A percentile compares a stretch with the other conserved stretches of the same genome.
These are phyloP conservation scores for Pachyrhizus erosus DNA, from an alignment of 306 rosid genomes.

Conservation along the genomic window DNA sequence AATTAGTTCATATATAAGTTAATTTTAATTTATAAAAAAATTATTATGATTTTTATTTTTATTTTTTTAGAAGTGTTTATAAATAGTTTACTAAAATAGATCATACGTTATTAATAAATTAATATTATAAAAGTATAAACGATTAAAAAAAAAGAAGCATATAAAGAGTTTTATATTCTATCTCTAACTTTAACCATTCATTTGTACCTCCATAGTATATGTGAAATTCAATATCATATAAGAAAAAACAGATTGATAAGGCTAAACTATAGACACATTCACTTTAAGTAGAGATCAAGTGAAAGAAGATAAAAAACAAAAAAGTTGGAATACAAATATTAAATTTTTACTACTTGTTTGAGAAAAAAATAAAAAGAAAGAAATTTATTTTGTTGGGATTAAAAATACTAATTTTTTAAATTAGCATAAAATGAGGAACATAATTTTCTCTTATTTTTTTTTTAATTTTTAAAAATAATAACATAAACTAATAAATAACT, in stretches of 20 bases:
- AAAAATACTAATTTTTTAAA: neutral
- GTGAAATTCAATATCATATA: neutral
- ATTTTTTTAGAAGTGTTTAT: no score
- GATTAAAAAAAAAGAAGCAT: neutral
- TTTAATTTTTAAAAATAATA: no score
- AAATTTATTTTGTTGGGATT: neutral
- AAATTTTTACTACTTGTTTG: neutral
- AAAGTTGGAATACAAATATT: no score
- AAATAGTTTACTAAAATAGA: no score
- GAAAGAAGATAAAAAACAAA: neutral
- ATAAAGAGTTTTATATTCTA: neutral
- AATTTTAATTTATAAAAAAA: no score
- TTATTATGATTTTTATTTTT: no score
- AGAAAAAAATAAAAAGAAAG: neutral
- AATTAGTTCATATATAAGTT: no score
- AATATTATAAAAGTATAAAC: neutral
- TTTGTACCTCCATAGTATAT: neutral
- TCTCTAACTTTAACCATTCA: neutral
- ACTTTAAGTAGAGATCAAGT: neutral
- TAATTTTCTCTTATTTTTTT: neutral
- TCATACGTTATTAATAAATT: neutral
- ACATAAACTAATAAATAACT: neutral
- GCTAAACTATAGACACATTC: neutral
- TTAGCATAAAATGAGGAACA: neutral
- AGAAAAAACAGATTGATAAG: neutral